These are phyloP conservation scores for Rhodamnia rubescens DNA, from an alignment of 345 rosid species.

Conservation along the genomic window DNA sequence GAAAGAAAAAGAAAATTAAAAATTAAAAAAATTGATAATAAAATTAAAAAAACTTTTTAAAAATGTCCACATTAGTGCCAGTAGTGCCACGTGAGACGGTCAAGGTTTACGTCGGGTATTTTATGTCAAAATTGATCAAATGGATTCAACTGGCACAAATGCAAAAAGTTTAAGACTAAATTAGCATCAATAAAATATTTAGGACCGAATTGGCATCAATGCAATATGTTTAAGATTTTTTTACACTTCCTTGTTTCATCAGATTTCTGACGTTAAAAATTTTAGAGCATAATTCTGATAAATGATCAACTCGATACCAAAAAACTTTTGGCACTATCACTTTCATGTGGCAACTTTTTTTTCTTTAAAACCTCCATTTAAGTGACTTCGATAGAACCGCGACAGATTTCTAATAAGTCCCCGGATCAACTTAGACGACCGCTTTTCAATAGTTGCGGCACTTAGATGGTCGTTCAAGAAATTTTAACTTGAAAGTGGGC, in stretches of 20 bases:
- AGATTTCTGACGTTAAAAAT: neutral
- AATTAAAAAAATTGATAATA: too few relatives aligned
- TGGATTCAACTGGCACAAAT: too few relatives aligned
- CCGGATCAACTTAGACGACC: neutral
- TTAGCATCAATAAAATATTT: too few relatives aligned
- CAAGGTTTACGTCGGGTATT: too few relatives aligned
- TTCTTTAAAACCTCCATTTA: neutral
- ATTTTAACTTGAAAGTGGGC: rapidly evolving
- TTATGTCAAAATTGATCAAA: too few relatives aligned
- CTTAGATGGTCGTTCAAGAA: neutral
- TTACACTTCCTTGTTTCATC: neutral
- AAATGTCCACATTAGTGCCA: too few relatives aligned
- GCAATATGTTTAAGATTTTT: too few relatives aligned
- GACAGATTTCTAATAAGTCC: neutral
- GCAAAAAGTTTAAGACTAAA: too few relatives aligned
- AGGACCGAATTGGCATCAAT: too few relatives aligned
- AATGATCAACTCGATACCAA: neutral
- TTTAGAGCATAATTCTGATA: neutral
- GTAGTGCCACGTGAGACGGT: too few relatives aligned
- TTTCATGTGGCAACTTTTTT: neutral
- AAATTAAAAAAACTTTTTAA: too few relatives aligned
- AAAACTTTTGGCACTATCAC: neutral
- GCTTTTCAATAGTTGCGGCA: neutral
- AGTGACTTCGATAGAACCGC: neutral
- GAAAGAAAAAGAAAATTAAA: too few relatives aligned